Evolutionary conservation across 2,329 filamentous ascomycete species (phyloP), one percentile per base, ranked within the genome.

Genomic region (Cercospora sojina): DNA sequence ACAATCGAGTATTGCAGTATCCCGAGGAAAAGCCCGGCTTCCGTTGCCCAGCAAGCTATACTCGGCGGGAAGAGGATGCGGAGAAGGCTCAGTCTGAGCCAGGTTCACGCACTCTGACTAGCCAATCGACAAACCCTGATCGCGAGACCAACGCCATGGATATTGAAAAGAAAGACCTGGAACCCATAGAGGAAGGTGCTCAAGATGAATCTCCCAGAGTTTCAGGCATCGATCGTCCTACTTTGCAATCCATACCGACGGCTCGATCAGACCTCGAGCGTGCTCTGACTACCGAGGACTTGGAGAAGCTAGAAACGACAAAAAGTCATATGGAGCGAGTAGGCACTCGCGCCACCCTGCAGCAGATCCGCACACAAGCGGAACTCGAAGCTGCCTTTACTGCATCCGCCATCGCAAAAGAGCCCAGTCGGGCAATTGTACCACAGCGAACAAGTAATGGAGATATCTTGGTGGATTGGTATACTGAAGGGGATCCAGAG

Each of bases 21-120:
- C 86, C 86, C 16, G 87, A 89, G 78, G 87, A 90, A 69, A 79
- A 79, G 66, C 70, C 82, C 23, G 85, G 79, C 70, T 90, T 88
- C 70, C 73, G 82, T 65, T 78, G 85, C 4, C 87, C 86, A 2
- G 67, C 70, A 56, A 71, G 73, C 31, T 84, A 84, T 68, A 75
- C 73, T 7, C 70, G 74, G 1, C 69, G 74, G 9, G 64, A 68
- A 51, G 41, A 3, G 16, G 3, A 18, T n/a, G 13, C 51, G 23
- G 59, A 41, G 7, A 55, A 43, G 57, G 10, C 13, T 7, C 62
- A 59, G 1, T 1, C 53, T 3, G 53, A 9, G 5, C 5, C 13
- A 5, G 47, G 25, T 13, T 20, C 25, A 6, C 53, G 8, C 53
- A 10, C 27, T 2, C 3, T 27, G 23, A 35, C 5, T n/a, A 35